A percentile compares a stretch with the other conserved stretches of the same genome.
phyloP scores from a whole-genome alignment of 345 rosid species.

The Ceriops zippeliana region DNA sequence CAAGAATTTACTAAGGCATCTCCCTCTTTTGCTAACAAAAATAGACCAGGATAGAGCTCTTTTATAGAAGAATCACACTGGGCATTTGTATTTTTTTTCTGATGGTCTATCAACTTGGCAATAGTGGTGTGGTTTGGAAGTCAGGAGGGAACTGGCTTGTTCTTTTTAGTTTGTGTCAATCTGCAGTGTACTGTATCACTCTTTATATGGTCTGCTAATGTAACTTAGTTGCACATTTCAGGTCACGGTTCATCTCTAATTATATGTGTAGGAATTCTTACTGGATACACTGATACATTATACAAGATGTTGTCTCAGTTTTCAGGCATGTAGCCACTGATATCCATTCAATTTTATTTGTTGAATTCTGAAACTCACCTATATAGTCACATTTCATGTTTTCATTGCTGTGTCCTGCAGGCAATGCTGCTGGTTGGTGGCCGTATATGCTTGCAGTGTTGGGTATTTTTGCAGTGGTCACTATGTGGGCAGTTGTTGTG shows the following conservation, averaged over 20 bases:
- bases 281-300: constrained; percentile 86
- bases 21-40: too few species aligned
- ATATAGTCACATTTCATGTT: too few species aligned
- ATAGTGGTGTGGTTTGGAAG: neutral
- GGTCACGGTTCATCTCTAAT: constrained; percentile 94
- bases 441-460: constrained; percentile 64
- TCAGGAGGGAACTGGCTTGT: neutral
- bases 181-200: neutral
- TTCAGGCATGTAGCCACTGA: constrained; percentile 49
- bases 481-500: constrained; percentile 93
- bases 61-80: too few species aligned
- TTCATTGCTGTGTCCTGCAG: constrained; percentile 37
- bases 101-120: neutral
- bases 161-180: neutral
- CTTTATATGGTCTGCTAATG: neutral
- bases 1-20: too few species aligned
- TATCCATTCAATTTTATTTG: neutral
- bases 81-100: too few species aligned
- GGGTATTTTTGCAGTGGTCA: constrained; percentile 69
- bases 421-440: constrained; percentile 66
- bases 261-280: constrained; percentile 88
- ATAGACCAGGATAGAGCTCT: too few species aligned
- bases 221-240: constrained; percentile 29
- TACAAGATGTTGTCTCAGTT: constrained; percentile 85
- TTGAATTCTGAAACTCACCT: too few species aligned